phyloP scores from a whole-genome alignment of 2,329 filamentous ascomycete species.

The Arthrobotrys sinensis region DNA sequence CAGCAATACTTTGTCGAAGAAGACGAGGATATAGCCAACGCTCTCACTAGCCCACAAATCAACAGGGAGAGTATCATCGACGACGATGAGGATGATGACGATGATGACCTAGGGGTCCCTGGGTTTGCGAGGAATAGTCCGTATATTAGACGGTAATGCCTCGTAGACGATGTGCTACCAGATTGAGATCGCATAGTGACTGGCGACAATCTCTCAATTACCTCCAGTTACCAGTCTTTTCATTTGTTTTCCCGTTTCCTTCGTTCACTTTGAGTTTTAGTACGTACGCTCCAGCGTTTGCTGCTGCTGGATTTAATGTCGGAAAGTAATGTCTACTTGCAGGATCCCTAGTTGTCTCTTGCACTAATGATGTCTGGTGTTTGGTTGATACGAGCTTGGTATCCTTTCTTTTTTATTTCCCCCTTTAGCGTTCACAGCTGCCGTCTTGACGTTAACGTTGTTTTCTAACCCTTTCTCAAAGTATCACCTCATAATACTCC shows the following conservation, averaged over 20 bases:
- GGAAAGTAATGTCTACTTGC: conserved; percentile 9
- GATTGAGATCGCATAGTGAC: not conserved
- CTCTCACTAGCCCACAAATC: conserved; percentile 33
- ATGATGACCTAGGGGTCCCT: conserved; percentile 62
- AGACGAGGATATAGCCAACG: conserved; percentile 56
- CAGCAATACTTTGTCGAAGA: conserved; percentile 63
- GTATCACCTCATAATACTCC: not conserved
- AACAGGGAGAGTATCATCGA: conserved; percentile 62
- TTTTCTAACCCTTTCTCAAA: not conserved
- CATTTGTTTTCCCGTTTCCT: conserved; percentile 40
- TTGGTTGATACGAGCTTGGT: not conserved
- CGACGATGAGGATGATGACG: conserved; percentile 61
- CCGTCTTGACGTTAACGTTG: not conserved
- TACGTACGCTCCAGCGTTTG: not conserved
- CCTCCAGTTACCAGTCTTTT: conserved; percentile 5
- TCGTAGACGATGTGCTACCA: not conserved
- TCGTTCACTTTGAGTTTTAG: conserved; percentile 36
- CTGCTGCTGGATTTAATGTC: not conserved
- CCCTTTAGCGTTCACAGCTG: not conserved
- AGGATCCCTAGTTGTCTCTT: not conserved
- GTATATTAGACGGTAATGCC: conserved; percentile 42
- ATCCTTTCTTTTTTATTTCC: not conserved
- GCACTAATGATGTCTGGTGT: conserved; percentile 19
- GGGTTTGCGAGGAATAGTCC: conserved; percentile 55
- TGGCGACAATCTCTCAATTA: not conserved